Percentiles rank a stretch among this genome's conserved stretches.
Conservation (phyloP, 2,329 filamentous ascomycete species). For the Didymella sp. region DNA sequence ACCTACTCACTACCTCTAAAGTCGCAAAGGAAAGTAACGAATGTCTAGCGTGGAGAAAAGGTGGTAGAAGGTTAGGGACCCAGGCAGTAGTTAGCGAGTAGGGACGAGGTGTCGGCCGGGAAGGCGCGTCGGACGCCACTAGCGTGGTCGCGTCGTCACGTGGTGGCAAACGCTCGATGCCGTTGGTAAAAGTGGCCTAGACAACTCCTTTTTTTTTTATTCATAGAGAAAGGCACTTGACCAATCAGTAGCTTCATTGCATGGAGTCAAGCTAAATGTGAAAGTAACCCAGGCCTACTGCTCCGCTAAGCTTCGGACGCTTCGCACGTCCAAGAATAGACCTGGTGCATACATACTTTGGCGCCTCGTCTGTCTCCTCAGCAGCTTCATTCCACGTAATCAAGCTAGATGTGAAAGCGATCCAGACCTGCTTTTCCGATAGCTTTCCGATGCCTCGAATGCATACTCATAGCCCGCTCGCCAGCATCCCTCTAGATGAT, state of each 20-base stretch:
- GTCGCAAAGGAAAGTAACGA: not conserved
- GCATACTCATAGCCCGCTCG: not conserved
- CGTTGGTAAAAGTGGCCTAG: conserved; percentile 11
- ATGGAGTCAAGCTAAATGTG: not conserved
- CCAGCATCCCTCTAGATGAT: not conserved
- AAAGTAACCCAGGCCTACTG: not conserved
- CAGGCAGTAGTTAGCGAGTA: conserved; percentile 9
- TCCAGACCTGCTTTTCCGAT: not conserved
- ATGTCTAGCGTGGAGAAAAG: not conserved
- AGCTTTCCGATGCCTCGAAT: not conserved
- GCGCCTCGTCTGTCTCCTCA: not conserved
- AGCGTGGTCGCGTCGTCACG: conserved; percentile 35
- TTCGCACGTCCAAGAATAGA: no score
- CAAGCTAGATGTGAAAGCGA: not conserved
- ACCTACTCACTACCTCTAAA: not conserved
- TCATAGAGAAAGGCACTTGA: not conserved
- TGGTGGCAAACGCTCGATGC: conserved; percentile 38
- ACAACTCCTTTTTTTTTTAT: conserved; percentile 8
- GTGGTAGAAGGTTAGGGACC: conserved; percentile 4
- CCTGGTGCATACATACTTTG: no score
- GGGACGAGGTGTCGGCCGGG: conserved; percentile 15
- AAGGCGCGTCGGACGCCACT: conserved; percentile 25
- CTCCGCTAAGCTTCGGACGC: not conserved
- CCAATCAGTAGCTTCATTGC: not conserved
- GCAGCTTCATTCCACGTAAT: not conserved